Evolutionary conservation across 139 green algal species (phyloP).

Genomic region (Chlorella sp.): DNA sequence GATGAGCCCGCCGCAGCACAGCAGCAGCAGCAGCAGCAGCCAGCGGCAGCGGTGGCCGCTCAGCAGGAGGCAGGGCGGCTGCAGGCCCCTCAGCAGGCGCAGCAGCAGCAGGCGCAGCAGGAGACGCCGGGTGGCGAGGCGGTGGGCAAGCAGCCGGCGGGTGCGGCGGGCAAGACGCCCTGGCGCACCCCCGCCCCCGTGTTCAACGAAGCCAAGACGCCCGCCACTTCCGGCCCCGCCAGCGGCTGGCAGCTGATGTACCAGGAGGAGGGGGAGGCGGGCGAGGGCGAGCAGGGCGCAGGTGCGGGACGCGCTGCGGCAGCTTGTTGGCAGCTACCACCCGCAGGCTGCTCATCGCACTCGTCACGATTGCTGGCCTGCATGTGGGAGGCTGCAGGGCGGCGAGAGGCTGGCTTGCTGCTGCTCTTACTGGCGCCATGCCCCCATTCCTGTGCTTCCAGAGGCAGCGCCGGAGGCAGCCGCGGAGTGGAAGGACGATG

Average conservation of each 20-base stretch:
- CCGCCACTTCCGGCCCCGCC: slow-evolving; percentile 37
- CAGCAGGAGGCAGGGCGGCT: not conserved
- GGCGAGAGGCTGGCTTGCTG: not conserved
- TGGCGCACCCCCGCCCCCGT: slow-evolving; percentile 44
- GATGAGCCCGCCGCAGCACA: not conserved
- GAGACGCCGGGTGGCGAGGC: slow-evolving; percentile 2
- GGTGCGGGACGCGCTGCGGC: not conserved
- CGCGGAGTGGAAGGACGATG: slow-evolving; percentile 28
- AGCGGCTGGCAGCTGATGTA: slow-evolving; percentile 70
- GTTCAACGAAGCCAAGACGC: slow-evolving; percentile 37
- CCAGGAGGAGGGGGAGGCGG: slow-evolving; percentile 20
- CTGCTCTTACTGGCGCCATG: not conserved
- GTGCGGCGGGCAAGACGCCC: slow-evolving; percentile 23
- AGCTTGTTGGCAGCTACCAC: not conserved
- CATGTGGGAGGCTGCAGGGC: too few relatives aligned
- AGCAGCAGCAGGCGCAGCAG: slow-evolving; percentile 26
- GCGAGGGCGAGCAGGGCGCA: not conserved
- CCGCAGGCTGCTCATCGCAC: too few relatives aligned
- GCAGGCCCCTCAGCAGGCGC: not conserved
- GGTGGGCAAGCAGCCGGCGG: not conserved
- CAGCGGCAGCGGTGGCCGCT: not conserved
- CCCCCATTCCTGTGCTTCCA: not conserved
- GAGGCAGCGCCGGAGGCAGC: not conserved
- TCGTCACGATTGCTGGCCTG: too few relatives aligned
- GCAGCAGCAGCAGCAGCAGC: slow-evolving; percentile 7